Evolutionary conservation across 2,329 filamentous ascomycete genomes (phyloP), one percentile per base, ranked within the genome.

Genomic region (Zymoseptoria passerinii): DNA sequence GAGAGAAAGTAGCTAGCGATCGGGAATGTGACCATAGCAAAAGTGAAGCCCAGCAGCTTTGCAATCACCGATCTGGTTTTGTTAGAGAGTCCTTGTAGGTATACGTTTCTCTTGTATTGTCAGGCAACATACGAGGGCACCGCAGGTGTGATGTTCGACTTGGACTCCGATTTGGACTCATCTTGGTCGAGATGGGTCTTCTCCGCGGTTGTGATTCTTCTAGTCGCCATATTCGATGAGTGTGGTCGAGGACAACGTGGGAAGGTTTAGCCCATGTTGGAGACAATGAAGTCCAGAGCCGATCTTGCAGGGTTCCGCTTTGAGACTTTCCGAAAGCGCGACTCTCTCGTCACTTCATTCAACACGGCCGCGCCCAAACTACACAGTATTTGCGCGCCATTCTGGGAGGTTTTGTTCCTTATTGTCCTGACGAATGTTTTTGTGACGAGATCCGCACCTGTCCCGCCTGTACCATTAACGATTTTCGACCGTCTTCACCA

Each of bases 1-100:
- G 89, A 88, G 51, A 88, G 69, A 73, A 95, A 99, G 75, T 96
- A 99, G 49, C 88, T 90, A 48, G 89, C 86, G 66, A 99, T 90
- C 13, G 94, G 94, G 19, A 89, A 75, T 16, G 88, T 82, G 60
- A 96, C 82, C 92, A 99, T 97, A 71, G 91, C 92, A 48, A 92
- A 78, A 0, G 92, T 95, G 76, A 96, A 97, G 63, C 83, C 86
- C 16, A 97, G 81, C 19, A 99, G 84, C 77, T 97, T 99, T 70
- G 86, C 77, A 64, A 99, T 94, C 65, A 97, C 91, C 70, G 88
- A 80, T 58, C 90, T 90, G 56, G 20, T 52, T 20, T 52, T 40
- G 18, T 53, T 52, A 58, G 54, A 35, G 9, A 44, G 19, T 35
- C 44, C 27, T 55, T 18, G 40, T 19, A 28, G 51, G 53, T 48